phyloP scores from a whole-genome alignment of 1,284 basidiomycete genomes.

The Erythrobasidium hasegawianum region DNA sequence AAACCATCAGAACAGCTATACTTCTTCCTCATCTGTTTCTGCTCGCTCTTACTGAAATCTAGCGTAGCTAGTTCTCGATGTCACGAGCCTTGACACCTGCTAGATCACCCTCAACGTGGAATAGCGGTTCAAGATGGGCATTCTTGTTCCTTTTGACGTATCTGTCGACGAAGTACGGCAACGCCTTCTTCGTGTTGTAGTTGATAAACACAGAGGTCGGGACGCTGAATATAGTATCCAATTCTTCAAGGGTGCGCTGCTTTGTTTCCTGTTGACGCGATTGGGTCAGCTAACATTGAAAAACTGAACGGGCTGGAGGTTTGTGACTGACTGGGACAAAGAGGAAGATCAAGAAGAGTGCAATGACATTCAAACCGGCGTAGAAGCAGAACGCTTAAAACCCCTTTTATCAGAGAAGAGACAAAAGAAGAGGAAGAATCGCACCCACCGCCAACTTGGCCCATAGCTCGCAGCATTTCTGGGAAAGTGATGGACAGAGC shows the following conservation, averaged over 20 bases:
- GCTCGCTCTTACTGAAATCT: too few species aligned
- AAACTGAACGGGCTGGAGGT: too few species aligned
- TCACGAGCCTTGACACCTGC: constrained; percentile 3
- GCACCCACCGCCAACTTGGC: background rate
- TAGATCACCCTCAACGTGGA: constrained; percentile 19
- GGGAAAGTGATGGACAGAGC: constrained; percentile 46
- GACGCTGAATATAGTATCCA: constrained; percentile 56
- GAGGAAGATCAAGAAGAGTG: constrained; percentile 48
- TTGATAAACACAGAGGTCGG: constrained; percentile 31
- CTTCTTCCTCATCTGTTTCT: too few species aligned
- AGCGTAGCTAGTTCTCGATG: too few species aligned
- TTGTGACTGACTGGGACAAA: constrained; percentile 49
- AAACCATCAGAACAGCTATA: too few species aligned
- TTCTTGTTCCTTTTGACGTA: constrained; percentile 33
- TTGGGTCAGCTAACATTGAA: constrained; percentile 40
- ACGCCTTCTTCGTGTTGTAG: constrained; percentile 33
- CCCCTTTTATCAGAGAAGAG: too few species aligned
- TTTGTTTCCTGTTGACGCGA: constrained; percentile 64
- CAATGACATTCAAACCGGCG: constrained; percentile 54
- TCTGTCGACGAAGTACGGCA: constrained; percentile 35
- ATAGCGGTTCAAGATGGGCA: constrained; percentile 12
- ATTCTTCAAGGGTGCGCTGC: constrained; percentile 47
- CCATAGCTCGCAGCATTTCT: constrained; percentile 36
- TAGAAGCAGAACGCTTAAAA: constrained; percentile 43
- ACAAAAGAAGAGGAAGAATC: too few species aligned